Evolutionary conservation across 2,329 filamentous ascomycete species (phyloP).

Genomic region (Fusarium brevicatenulatum): DNA sequence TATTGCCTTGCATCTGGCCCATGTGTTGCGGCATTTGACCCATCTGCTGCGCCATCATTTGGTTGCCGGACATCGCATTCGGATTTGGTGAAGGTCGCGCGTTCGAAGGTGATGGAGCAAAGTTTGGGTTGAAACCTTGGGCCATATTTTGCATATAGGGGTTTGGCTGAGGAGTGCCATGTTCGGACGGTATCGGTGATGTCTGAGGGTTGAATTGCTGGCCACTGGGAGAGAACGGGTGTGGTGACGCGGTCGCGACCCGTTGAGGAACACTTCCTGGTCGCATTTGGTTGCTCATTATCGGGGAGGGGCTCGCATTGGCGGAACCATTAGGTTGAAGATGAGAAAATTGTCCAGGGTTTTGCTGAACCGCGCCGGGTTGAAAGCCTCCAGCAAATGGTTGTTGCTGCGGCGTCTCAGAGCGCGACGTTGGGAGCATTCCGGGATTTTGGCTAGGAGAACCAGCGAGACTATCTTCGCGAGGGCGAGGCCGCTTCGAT

Average conservation of each 20-base stretch:
- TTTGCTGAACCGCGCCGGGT: slow-evolving; percentile 70
- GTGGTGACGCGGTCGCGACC: slow-evolving; percentile 91
- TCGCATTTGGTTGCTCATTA: slow-evolving; percentile 83
- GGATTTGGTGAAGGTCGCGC: slow-evolving; percentile 65
- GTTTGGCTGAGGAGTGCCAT: slow-evolving; percentile 78
- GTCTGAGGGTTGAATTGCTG: slow-evolving; percentile 78
- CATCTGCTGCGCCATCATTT: slow-evolving; percentile 67
- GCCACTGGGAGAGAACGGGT: slow-evolving; percentile 83
- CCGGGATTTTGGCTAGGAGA: slow-evolving; percentile 81
- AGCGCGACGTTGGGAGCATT: slow-evolving; percentile 83
- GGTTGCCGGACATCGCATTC: slow-evolving; percentile 60
- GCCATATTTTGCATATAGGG: slow-evolving; percentile 73
- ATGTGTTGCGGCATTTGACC: slow-evolving; percentile 59
- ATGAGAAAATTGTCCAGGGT: slow-evolving; percentile 79
- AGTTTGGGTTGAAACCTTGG: slow-evolving; percentile 68
- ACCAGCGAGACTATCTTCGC: slow-evolving; percentile 85
- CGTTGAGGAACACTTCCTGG: slow-evolving; percentile 78
- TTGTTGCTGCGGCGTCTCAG: slow-evolving; percentile 88
- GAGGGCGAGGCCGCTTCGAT: slow-evolving; percentile 84
- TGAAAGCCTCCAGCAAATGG: slow-evolving; percentile 77
- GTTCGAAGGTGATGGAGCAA: slow-evolving; percentile 66
- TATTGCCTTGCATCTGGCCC: slow-evolving; percentile 58
- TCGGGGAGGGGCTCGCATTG: slow-evolving; percentile 91
- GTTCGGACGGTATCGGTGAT: slow-evolving; percentile 81
- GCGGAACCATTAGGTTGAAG: slow-evolving; percentile 81